Evolutionary conservation across 495 filamentous ascomycete species (phyloP).

Genomic region (Penicillium macrosclerotiorum): DNA sequence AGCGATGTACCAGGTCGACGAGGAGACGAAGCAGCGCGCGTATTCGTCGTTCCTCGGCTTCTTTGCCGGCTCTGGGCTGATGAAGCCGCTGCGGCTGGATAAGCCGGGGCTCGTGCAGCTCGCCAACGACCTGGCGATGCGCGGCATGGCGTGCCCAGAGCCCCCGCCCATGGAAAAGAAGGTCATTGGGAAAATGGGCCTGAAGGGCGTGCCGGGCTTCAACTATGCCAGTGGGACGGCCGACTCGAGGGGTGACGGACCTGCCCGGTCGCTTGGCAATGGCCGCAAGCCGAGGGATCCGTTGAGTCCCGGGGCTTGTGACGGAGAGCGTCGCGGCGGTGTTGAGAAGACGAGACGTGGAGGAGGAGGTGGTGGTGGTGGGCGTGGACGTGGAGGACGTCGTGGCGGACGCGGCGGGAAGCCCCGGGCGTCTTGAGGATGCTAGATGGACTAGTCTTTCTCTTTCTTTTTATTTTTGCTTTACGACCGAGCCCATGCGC

Average conservation of each 20-base stretch:
- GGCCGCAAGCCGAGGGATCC: constrained; percentile 27
- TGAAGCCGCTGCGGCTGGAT: constrained; percentile 39
- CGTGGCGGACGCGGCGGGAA: constrained; percentile 2
- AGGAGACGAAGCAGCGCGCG: constrained; percentile 49
- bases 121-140: constrained; percentile 43
- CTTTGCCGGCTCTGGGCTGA: constrained; percentile 40
- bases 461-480: too few relatives aligned
- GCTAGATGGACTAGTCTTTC: too few relatives aligned
- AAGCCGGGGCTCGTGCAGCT: constrained; percentile 42
- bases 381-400: constrained; percentile 8
- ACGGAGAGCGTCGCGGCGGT: constrained; percentile 17
- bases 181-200: constrained; percentile 47
- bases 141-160: constrained; percentile 47
- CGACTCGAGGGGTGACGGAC: constrained; percentile 13
- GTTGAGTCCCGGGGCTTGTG: constrained; percentile 31
- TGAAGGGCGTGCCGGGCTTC: constrained; percentile 49
- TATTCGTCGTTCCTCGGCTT: constrained; percentile 56
- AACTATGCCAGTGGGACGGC: constrained; percentile 30
- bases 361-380: constrained; percentile 13
- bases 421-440: neutral
- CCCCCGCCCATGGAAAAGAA: constrained; percentile 47
- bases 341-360: constrained; percentile 27
- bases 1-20: constrained; percentile 44
- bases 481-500: too few relatives aligned
- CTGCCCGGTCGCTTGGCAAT: constrained; percentile 14